Evolutionary conservation across 108 stramenopile genomes (phyloP), one percentile per base, ranked within the genome.

Genomic region (Pseudonitzschia pungens): DNA sequence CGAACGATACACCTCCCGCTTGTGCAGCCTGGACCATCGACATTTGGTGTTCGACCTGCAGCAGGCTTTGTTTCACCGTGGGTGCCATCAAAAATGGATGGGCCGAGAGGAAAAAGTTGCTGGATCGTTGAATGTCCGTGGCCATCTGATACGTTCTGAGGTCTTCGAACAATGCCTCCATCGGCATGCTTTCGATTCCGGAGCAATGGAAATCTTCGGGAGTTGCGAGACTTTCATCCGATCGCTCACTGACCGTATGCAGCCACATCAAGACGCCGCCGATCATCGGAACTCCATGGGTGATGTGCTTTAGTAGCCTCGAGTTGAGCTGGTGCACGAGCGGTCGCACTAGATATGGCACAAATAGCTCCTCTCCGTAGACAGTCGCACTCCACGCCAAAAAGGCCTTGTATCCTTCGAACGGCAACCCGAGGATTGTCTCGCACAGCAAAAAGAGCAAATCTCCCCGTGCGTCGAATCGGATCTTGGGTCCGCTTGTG

Each of bases 21-120:
- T 51, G 83, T 57, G 86, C 85, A 12, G 86, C 83, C 50, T 84
- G 76, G 33, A 84, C 69, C 85, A 87, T 87, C 8, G 85, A 71
- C n/a, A 92, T 45, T 73, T 89, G 85, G 36, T 75, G 77, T 60
- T 92, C 88, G 58, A 92, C 86, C 65, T 85, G 80, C 3, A 92
- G 73, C 59, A 92, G 69, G 65, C 87, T 82, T 52, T 88, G 76
- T 53, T 92, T 92, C 27, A 75, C 67, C 16, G 71, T 76, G 4
- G 90, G 87, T 10, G 86, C 75, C 14, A 92, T 69, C 68, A 92
- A 74, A 65, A 89, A 92, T 26, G 90, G 88, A 67, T 81, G 77
- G 0, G 72, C 81, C 27, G 77, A 83, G 32, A 92, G 63, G 60
- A 83, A 87, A 69, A 88, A 88, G 32, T 82, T 77, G 58, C 70